Base-by-base conservation (phyloP, 495 filamentous ascomycete species). In the Xylaria curta region DNA sequence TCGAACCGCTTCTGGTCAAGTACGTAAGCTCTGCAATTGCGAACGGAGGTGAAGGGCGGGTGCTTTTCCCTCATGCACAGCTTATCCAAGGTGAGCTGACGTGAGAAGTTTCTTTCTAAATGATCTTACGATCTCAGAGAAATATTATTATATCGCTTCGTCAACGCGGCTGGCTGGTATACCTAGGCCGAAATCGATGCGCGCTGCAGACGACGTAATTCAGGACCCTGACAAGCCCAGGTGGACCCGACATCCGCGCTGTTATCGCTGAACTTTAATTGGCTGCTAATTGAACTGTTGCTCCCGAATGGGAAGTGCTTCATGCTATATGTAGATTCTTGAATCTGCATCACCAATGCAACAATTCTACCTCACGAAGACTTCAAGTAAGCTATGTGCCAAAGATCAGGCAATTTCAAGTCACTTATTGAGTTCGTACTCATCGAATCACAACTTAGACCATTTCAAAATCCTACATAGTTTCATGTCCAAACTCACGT, bases 201-300 rank as follows among this genome's bases (percentile, higher is more conserved):
- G 46, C 17, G 17, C 19, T 1, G 24, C 47, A 51, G 47, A 24
- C 47, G 47, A n/a, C 51, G 12, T 54, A 54, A 54, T 54, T 54
- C 9, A 12, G 28, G 51, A 64, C 28, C 46, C 64, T 53, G 21
- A 36, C 44, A 31, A 36, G 21, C 10, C 64, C 4, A 66, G 53
- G 65, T 67, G 65, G 65, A 28, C 12, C 21, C 44, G 49, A 42
- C 26, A n/a, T 60, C 40, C 13, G 53, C 24, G 38, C 58, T 9
- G 44, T 63, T 70, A 70, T 70, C 68, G 47, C 60, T 47, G 47
- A 28, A 44, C 3, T 24, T 17, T 64, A 46, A 70, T 70, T 70
- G 68, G 68, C 19, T 40, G 13, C 21, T 21, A 7, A 51, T 2
- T 24, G 51, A 24, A 31, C 54, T n/a, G 8, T 2, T 24, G 3